These are phyloP conservation scores for Saturnispora besseyi DNA, from an alignment of 805 yeast genomes.

Conservation along the genomic window DNA sequence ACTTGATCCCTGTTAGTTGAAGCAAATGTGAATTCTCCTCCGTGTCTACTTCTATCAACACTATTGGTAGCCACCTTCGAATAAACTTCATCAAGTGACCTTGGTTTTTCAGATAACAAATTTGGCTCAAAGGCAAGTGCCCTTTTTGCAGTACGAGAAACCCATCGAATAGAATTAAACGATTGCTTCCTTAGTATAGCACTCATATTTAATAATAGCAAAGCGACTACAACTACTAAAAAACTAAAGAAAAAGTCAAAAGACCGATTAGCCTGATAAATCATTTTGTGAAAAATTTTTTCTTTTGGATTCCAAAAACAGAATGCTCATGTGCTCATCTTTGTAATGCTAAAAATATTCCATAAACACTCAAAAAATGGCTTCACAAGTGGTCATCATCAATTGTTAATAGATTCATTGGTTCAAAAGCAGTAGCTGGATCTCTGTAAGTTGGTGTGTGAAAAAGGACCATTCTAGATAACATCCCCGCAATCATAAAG, in stretches of 20 bases:
- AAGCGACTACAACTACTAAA: conserved; percentile 1
- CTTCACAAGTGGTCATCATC: conserved; percentile 23
- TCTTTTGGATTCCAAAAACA: conserved; percentile 1
- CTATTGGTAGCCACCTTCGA: conserved; percentile 6
- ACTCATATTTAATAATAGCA: conserved; percentile 5
- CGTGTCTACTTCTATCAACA: background rate
- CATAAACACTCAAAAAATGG: background rate
- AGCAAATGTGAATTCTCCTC: conserved; percentile 11
- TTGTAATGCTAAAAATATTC: no score
- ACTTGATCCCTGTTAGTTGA: conserved; percentile 23
- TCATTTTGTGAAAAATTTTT: conserved; percentile 1
- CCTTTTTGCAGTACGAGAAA: conserved; percentile 6
- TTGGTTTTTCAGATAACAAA: conserved; percentile 8
- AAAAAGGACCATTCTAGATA: conserved; percentile 39
- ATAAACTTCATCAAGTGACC: conserved; percentile 17
- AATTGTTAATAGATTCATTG: conserved; percentile 28
- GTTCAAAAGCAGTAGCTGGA: conserved; percentile 20
- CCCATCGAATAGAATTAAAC: conserved; percentile 1
- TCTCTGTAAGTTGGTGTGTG: conserved; percentile 25
- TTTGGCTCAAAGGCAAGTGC: conserved; percentile 13
- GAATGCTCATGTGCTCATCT: background rate
- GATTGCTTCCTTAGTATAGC: conserved; percentile 2
- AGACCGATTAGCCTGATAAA: conserved; percentile 1
- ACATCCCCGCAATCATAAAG: conserved; percentile 29
- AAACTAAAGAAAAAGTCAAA: background rate